Evolutionary conservation across 2,329 filamentous ascomycete species (phyloP).

Genomic region (Westerdykella ornata): DNA sequence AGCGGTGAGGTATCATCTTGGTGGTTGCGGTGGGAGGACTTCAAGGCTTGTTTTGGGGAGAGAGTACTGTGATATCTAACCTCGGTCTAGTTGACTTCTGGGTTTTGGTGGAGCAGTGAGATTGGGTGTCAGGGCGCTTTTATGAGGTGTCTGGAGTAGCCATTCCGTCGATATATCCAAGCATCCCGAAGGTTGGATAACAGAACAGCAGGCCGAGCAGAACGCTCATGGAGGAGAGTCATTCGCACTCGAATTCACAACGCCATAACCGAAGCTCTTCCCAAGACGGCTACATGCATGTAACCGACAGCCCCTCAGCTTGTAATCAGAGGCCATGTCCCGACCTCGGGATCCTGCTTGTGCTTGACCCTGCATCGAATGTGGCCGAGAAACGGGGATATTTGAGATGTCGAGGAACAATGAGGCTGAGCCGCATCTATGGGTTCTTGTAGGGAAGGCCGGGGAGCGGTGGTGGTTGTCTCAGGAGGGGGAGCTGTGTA

Average conservation of each 20-base stretch:
- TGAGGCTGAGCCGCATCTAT: no score
- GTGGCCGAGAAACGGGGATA: no score
- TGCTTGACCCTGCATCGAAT: not conserved
- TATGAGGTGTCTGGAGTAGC: not conserved
- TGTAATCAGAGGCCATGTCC: not conserved
- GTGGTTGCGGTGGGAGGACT: not conserved
- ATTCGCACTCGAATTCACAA: conserved; percentile 1
- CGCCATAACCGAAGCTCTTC: conserved; percentile 9
- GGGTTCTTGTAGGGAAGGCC: no score
- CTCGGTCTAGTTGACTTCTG: conserved; percentile 8
- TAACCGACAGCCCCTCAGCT: conserved; percentile 12
- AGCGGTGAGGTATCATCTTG: conserved; percentile 8
- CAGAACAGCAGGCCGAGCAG: not conserved
- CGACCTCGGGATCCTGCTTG: conserved; percentile 2
- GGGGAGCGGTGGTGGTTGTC: no score
- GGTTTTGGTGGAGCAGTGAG: conserved; percentile 11
- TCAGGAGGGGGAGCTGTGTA: no score
- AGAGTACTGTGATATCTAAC: not conserved
- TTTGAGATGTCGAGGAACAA: no score
- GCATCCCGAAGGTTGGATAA: not conserved
- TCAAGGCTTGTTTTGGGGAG: not conserved
- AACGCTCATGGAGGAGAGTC: not conserved
- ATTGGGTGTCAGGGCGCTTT: not conserved
- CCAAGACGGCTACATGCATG: conserved; percentile 10
- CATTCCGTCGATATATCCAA: not conserved